phyloP scores from a whole-genome alignment of 2,329 filamentous ascomycete genomes.

The Chrysoporthe puriensis region DNA sequence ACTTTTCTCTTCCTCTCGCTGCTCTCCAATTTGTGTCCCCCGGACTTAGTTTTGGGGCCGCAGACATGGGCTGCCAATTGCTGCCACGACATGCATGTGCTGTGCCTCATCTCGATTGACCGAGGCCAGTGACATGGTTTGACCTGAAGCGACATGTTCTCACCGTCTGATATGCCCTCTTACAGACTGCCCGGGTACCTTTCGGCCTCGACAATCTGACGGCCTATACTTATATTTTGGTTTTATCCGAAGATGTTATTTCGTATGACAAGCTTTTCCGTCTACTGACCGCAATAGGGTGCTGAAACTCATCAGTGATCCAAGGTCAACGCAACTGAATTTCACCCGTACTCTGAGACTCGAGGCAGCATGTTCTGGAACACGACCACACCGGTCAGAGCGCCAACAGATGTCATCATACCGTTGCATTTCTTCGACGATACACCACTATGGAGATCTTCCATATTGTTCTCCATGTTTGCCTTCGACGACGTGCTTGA shows the following conservation, averaged over 20 bases:
- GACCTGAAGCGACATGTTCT: not conserved
- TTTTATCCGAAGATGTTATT: too few relatives aligned
- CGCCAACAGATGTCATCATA: constrained; percentile 26
- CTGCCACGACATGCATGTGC: not conserved
- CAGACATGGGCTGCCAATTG: not conserved
- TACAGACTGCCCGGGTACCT: too few relatives aligned
- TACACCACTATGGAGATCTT: constrained; percentile 31
- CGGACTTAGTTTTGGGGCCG: not conserved
- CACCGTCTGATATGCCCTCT: not conserved
- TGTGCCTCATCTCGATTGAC: not conserved
- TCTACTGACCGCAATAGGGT: not conserved
- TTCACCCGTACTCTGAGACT: not conserved
- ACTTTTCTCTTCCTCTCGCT: too few relatives aligned
- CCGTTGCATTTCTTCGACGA: constrained; percentile 36
- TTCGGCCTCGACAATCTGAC: too few relatives aligned
- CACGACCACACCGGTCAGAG: not conserved
- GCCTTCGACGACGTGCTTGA: constrained; percentile 37
- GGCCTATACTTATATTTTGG: too few relatives aligned
- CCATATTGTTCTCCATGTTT: constrained; percentile 34
- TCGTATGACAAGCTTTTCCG: not conserved
- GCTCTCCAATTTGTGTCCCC: not conserved
- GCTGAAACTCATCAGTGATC: not conserved
- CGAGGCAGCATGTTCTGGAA: not conserved
- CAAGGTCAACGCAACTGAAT: not conserved
- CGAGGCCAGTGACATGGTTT: not conserved